Conservation (phyloP, 1,139 yeast species). For the Debaryomycetaceae sp. region DNA sequence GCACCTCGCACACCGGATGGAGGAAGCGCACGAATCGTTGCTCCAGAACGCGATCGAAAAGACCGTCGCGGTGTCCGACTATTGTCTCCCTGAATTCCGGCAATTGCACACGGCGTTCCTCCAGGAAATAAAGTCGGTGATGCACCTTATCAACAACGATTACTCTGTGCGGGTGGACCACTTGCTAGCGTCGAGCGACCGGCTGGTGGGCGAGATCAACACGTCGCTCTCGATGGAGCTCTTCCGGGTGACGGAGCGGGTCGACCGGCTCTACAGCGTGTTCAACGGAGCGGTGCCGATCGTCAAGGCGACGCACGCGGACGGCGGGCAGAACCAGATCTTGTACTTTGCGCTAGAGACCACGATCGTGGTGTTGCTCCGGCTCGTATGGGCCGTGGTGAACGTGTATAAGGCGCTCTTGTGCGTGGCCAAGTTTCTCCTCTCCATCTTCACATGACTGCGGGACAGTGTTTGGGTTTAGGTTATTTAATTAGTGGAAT, state of each 20-base stretch:
- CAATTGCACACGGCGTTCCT: conserved; percentile 21
- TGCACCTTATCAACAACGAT: conserved; percentile 30
- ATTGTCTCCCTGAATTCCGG: conserved; percentile 21
- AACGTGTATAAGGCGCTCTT: conserved; percentile 38
- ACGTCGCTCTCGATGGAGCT: conserved; percentile 69
- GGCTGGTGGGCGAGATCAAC: conserved; percentile 72
- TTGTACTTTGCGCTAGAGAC: conserved; percentile 33
- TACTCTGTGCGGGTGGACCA: conserved; percentile 49
- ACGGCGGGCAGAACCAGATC: conserved; percentile 17
- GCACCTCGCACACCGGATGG: conserved; percentile 10
- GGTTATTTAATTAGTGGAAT: too few relatives aligned
- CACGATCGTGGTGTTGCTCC: conserved; percentile 48
- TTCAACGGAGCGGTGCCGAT: conserved; percentile 15
- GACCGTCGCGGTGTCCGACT: not conserved
- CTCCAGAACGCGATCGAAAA: conserved; percentile 13
- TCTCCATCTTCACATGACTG: not conserved
- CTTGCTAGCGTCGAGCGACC: conserved; percentile 58
- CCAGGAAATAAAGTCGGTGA: conserved; percentile 27
- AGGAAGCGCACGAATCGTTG: conserved; percentile 12
- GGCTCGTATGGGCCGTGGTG: conserved; percentile 64
- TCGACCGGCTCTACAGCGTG: conserved; percentile 42
- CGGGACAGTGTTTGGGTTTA: too few relatives aligned
- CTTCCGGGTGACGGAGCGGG: conserved; percentile 56
- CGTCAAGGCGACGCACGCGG: conserved; percentile 7
- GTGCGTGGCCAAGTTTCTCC: conserved; percentile 7